phyloP scores from a whole-genome alignment of 2,329 filamentous ascomycete genomes.

The Colletotrichum sp. region DNA sequence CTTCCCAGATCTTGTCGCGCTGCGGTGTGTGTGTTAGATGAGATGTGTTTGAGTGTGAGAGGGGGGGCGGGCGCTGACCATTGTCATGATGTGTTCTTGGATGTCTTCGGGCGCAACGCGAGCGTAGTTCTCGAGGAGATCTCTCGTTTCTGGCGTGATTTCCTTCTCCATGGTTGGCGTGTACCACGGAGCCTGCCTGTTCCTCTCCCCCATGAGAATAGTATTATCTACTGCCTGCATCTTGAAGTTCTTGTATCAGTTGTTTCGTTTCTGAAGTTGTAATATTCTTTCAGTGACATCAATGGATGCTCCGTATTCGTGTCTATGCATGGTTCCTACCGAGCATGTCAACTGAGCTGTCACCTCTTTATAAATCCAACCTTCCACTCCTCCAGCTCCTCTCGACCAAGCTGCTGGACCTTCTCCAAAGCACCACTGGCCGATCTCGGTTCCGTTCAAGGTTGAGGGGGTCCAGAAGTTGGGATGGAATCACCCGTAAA shows the following conservation, averaged over 20 bases:
- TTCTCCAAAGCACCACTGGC: background rate
- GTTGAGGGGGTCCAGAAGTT: background rate
- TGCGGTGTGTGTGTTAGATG: background rate
- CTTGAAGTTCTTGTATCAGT: background rate
- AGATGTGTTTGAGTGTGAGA: background rate
- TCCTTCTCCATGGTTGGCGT: background rate
- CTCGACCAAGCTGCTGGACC: background rate
- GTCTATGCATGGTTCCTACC: background rate
- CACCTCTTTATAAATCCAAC: background rate
- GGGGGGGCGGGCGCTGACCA: background rate
- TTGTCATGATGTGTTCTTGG: slow-evolving; percentile 2
- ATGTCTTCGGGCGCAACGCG: slow-evolving; percentile 1
- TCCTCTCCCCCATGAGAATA: slow-evolving; percentile 3
- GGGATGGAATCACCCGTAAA: background rate
- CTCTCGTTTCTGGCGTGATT: background rate
- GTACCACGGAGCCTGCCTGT: slow-evolving; percentile 18
- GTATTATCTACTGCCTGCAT: slow-evolving; percentile 2
- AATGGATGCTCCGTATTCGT: background rate
- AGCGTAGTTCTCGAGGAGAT: slow-evolving; percentile 17
- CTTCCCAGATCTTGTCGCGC: slow-evolving; percentile 19
- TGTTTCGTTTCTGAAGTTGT: background rate
- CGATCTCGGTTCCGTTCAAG: background rate
- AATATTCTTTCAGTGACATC: background rate
- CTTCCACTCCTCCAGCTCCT: background rate
- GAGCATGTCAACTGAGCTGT: background rate